phyloP scores from a whole-genome alignment of 345 rosid species.

The Salix viminalis region DNA sequence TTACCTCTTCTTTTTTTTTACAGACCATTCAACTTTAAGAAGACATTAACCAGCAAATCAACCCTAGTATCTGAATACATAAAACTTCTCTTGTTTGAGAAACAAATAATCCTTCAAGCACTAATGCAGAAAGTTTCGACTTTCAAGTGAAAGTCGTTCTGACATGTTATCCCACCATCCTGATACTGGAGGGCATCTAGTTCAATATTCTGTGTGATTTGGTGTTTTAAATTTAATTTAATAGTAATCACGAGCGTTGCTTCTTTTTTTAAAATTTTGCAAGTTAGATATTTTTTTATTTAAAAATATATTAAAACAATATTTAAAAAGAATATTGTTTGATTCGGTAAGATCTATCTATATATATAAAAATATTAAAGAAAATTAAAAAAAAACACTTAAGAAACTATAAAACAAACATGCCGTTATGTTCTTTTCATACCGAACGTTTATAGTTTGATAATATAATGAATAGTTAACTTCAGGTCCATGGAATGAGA shows the following conservation, averaged over 20 bases:
- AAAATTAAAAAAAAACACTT: too few relatives aligned
- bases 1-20: background rate
- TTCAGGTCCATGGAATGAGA: too few relatives aligned
- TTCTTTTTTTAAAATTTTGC: too few relatives aligned
- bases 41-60: background rate
- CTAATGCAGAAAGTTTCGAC: background rate
- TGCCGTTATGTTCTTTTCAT: background rate
- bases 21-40: background rate
- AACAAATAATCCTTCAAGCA: background rate
- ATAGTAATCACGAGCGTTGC: background rate
- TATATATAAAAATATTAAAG: too few relatives aligned
- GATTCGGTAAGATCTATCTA: too few relatives aligned
- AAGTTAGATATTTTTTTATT: too few relatives aligned
- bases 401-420: too few relatives aligned
- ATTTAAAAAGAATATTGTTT: too few relatives aligned
- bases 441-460: too few relatives aligned
- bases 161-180: slow-evolving; percentile 9
- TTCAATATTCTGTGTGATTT: background rate
- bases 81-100: background rate
- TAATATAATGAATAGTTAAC: too few relatives aligned
- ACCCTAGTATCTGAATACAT: background rate
- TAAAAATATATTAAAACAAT: too few relatives aligned
- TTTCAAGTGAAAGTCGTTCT: background rate
- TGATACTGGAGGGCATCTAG: background rate
- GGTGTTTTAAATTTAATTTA: background rate